These are phyloP conservation scores for Selaginella moellendorffii DNA, from an alignment of 75 land plant genomes.

Conservation along the genomic window DNA sequence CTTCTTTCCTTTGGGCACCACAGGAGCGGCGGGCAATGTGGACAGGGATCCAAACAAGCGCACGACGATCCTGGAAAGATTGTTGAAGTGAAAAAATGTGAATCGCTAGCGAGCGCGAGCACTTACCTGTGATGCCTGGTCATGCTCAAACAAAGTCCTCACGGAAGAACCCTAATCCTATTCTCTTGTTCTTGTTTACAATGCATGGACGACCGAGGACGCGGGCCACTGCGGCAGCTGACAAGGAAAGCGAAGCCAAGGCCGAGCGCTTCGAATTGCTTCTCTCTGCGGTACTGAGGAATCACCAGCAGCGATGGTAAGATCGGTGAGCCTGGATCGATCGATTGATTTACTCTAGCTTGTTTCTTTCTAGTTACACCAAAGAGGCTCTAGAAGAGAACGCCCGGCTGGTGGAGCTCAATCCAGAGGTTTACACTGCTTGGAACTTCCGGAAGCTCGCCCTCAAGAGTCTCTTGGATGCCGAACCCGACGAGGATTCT, in stretches of 20 bases:
- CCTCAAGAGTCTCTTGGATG: constrained; percentile 24
- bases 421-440: constrained; percentile 79
- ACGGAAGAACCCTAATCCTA: no score
- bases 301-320: constrained; percentile 44
- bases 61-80: no score
- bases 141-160: no score
- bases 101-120: no score
- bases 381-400: constrained; percentile 51
- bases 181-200: no score
- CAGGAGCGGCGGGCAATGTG: no score
- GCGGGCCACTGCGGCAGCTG: constrained; percentile 24
- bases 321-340: background rate
- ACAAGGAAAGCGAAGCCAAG: constrained; percentile 28
- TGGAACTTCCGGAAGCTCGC: constrained; percentile 95
- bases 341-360: background rate
- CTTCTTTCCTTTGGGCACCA: no score
- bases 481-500: constrained; percentile 31
- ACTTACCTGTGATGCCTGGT: no score
- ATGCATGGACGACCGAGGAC: constrained; percentile 89
- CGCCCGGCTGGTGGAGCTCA: constrained; percentile 59
- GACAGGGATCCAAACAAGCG: no score
- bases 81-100: no score
- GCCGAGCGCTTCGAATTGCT: constrained; percentile 35
- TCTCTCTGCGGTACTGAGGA: constrained; percentile 38
- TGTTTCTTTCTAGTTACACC: constrained; percentile 38